Evolutionary conservation across 2,329 filamentous ascomycete genomes (phyloP), one percentile per base, ranked within the genome.

Genomic region (Phialophora verrucosa): DNA sequence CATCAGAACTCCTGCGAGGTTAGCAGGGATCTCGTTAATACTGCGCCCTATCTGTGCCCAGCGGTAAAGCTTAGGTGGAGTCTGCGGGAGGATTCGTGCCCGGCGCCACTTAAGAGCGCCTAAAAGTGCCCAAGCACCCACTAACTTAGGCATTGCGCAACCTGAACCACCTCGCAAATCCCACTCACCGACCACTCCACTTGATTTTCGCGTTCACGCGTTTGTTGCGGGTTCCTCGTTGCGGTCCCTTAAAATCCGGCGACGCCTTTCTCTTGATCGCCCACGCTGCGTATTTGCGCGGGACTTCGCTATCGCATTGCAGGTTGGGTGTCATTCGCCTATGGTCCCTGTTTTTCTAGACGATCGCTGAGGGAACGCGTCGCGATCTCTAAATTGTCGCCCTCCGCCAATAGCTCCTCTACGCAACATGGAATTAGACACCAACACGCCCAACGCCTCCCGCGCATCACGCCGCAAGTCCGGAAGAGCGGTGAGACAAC

Each of bases 401-500:
- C 49, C 23, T 35, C 53, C 8, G 12, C 23, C 29, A 55, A 32
- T 14, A 23, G 27, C 53, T 14, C 14, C 14, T n/a, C 53, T 29
- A 55, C 4, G 25, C 17, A 35, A 35, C 20, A 63, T 69, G 62
- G 66, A 69, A 55, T 51, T 69, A 25, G 68, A 66, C 61, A 68
- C 71, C 11, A 71, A 63, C 49, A 65, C 70, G 38, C 72, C 70
- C 17, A 62, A 64, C 49, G 63, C 56, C 53, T 57, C 63, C 5
- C 23, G 49, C 27, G 62, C 65, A 31, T 71, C 75, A 67, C 76
- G 79, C 71, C 76, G 80, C 70, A 81, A 79, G 70, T 83, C 81
- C n/a, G 77, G 78, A 57, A 78, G 81, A 67, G 74, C 75, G 62
- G 76, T 77, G 65, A 78, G 79, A 56, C 79, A 77, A 68, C 80